A percentile compares a stretch with the other conserved stretches of the same genome.
Conservation (phyloP, 2,329 filamentous ascomycete genomes). For the Trichoderma polysporum region DNA sequence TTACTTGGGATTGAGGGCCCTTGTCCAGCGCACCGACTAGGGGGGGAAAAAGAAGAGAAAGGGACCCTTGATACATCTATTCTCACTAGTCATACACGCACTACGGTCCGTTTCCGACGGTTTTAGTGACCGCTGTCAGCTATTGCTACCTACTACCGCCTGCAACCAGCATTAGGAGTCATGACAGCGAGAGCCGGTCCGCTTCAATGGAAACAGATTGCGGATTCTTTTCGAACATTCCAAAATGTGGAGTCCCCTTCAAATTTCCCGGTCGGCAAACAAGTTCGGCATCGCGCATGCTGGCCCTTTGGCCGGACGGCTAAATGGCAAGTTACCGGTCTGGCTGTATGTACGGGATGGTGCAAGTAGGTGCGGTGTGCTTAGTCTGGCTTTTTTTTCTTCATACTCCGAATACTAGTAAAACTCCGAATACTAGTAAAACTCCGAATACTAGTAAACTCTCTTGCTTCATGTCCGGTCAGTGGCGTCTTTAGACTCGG, state of each 20-base stretch:
- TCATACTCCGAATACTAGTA: not conserved
- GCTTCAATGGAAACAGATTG: not conserved
- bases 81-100: not conserved
- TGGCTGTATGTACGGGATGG: too few species aligned
- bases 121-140: not conserved
- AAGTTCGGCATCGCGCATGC: not conserved
- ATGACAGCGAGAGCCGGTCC: not conserved
- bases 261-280: not conserved
- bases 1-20: not conserved
- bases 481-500: not conserved
- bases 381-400: not conserved
- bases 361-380: not conserved
- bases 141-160: not conserved
- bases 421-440: not conserved
- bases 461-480: not conserved
- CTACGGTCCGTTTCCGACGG: not conserved
- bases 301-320: not conserved
- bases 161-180: not conserved
- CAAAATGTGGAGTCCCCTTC: not conserved
- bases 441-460: not conserved
- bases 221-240: not conserved
- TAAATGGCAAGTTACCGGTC: not conserved
- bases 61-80: not conserved
- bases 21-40: not conserved
- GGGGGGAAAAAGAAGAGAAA: not conserved